Conservation (phyloP, 148 eudicot species). For the Rheum nobile region DNA sequence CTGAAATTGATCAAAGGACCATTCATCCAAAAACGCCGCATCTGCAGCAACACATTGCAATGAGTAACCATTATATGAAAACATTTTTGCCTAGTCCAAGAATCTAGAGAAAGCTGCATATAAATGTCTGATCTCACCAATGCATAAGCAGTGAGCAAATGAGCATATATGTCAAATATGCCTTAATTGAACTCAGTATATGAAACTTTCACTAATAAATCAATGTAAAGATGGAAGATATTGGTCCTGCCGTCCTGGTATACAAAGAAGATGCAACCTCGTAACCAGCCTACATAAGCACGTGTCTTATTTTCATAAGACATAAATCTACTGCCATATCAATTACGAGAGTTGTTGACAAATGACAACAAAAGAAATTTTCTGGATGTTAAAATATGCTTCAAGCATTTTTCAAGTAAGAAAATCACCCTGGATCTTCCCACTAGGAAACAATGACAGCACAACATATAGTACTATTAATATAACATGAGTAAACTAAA, state of each 20-base stretch:
- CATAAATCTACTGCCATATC: neutral
- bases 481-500: neutral
- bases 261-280: neutral
- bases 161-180: neutral
- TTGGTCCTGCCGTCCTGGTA: neutral
- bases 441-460: neutral
- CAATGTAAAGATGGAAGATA: neutral
- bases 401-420: neutral
- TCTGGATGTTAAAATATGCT: neutral
- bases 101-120: neutral
- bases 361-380: neutral
- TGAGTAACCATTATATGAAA: slow-evolving; percentile 15
- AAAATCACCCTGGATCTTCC: neutral
- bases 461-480: neutral
- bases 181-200: neutral
- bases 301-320: neutral
- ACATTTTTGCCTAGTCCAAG: neutral
- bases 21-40: slow-evolving; percentile 96
- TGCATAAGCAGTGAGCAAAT: neutral
- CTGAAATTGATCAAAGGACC: slow-evolving; percentile 95
- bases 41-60: slow-evolving; percentile 47
- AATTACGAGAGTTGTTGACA: neutral
- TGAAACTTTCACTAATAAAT: neutral
- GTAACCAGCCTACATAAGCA: neutral
- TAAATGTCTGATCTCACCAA: neutral